Evolutionary conservation across 768 basidiomycete species (phyloP), one percentile per base, ranked within the genome.

Genomic region (Tulasnella sp.): DNA sequence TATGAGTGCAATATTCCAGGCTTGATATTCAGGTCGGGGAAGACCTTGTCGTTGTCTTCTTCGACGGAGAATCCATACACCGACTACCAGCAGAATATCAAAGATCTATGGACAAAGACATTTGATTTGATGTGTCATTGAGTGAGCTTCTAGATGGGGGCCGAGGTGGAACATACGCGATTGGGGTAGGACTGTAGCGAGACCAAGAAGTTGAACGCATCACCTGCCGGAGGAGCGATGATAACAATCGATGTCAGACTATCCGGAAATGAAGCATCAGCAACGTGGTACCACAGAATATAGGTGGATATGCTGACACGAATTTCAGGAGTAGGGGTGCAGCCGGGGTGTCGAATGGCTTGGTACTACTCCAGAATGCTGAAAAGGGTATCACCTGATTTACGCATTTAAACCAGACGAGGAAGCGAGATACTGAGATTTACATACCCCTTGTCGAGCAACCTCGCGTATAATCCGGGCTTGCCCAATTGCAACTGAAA

Each of bases 291-390:
- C n/a, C n/a, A n/a, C n/a, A n/a, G n/a, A 6, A 45, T 7, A 25
- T n/a, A 20, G 20, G n/a, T n/a, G 9, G 40, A 20, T 42, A 13
- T 42, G n/a, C 43, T 45, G 24, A 45, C 43, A 45, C n/a, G 28
- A 45, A 64, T 7, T 56, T 59, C 35, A 58, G 44, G 34, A 61
- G 43, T 7, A 62, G 37, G 0, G 60, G 56, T 4, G 54, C 58
- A 7, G 33, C 45, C 1, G 63, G 62, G 3, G 62, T 61, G 35
- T 57, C 57, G 44, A 63, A 64, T 0, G 63, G 63, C 19, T 56
- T 25, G 3, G 60, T 60, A 5, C 52, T 53, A 4, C 54, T 54
- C 58, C 58, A 62, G 55, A 63, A 60, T 12, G 43, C 48, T 1
- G 60, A 48, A 32, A 44, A 53, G 22, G 51, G 51, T 27, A 53